These are phyloP conservation scores for Coniochaeta sp. DNA, from an alignment of 2,329 filamentous ascomycete genomes.

Conservation along the genomic window DNA sequence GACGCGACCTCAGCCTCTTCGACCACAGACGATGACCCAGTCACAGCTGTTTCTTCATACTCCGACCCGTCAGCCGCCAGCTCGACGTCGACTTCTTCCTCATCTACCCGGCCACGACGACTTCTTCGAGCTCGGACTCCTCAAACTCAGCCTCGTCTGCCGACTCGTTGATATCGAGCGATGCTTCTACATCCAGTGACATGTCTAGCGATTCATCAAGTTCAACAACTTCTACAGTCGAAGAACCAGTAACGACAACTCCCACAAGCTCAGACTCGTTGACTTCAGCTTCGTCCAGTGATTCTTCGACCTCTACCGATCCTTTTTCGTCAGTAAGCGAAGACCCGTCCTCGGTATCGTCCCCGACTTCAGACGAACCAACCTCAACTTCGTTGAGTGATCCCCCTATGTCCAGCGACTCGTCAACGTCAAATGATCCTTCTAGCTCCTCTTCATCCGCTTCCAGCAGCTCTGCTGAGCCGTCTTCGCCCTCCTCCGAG, in stretches of 20 bases:
- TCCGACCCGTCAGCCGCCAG: no score
- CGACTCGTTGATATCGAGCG: slow-evolving; percentile 1
- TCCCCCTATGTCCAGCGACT: no score
- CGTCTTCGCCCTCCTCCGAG: neutral
- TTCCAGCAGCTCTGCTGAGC: neutral
- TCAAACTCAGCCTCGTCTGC: slow-evolving; percentile 2
- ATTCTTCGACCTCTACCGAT: slow-evolving; percentile 3
- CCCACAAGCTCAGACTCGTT: neutral
- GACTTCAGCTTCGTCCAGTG: neutral
- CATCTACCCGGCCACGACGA: no score
- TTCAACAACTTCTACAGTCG: no score
- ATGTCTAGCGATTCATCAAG: no score
- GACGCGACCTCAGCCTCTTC: neutral
- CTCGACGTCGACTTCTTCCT: no score
- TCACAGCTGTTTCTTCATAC: no score
- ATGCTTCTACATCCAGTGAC: no score
- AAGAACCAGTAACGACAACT: no score
- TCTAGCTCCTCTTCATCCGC: neutral
- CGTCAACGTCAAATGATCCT: neutral
- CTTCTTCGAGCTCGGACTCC: slow-evolving; percentile 1
- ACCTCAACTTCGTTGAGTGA: neutral
- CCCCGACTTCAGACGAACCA: no score
- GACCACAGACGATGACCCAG: neutral
- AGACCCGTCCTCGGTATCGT: no score
- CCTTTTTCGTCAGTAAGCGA: no score